Evolutionary conservation across 208 protist species (phyloP).

Genomic region (Vickermania spadyakhi): DNA sequence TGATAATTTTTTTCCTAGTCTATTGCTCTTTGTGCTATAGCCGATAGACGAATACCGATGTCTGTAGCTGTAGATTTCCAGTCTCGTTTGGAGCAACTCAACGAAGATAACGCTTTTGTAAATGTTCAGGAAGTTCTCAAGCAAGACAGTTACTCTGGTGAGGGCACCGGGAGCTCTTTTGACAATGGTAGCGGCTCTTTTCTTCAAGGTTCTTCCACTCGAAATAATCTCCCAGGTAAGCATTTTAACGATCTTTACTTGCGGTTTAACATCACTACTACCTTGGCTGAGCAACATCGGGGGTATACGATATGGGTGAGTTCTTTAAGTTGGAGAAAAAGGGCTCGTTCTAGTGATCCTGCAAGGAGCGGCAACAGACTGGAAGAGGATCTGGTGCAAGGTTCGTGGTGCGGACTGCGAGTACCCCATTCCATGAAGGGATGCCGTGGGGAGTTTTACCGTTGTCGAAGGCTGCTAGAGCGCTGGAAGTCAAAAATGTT

Average conservation of each 20-base stretch:
- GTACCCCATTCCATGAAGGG: no score
- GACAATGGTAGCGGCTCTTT: slow-evolving; percentile 3
- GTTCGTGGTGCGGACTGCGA: no score
- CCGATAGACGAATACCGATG: no score
- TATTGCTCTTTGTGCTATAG: no score
- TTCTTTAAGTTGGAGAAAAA: neutral
- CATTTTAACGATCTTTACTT: slow-evolving; percentile 1
- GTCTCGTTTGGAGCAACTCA: slow-evolving; percentile 22
- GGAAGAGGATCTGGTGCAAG: no score
- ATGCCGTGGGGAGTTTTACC: neutral
- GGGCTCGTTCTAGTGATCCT: no score
- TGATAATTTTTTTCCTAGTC: no score
- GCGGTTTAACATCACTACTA: slow-evolving; percentile 11
- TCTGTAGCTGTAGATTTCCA: neutral
- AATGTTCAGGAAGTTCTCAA: slow-evolving; percentile 37
- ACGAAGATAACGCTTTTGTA: slow-evolving; percentile 67
- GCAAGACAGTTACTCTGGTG: slow-evolving; percentile 9
- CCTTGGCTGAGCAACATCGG: slow-evolving; percentile 22
- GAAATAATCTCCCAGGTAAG: no score
- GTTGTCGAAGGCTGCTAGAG: neutral
- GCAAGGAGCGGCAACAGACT: no score
- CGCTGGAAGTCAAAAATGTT: neutral
- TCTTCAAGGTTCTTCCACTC: neutral
- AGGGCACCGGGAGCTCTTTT: slow-evolving; percentile 6
- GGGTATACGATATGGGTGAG: slow-evolving; percentile 10